Conservation (phyloP, 2,329 filamentous ascomycete genomes). For the Colletotrichum sp. region DNA sequence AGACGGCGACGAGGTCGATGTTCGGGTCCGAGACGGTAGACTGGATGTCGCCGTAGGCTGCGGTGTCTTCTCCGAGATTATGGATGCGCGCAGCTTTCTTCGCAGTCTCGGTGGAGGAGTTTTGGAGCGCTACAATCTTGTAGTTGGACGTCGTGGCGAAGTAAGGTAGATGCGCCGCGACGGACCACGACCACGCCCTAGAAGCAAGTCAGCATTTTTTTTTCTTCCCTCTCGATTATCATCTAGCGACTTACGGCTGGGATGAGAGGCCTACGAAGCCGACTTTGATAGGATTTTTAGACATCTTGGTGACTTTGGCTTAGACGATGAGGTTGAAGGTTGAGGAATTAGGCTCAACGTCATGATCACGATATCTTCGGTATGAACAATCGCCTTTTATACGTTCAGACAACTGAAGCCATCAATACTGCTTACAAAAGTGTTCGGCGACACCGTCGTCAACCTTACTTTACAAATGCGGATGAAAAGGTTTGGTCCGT, state of each 20-base stretch:
- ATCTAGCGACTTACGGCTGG: neutral
- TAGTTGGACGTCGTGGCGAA: neutral
- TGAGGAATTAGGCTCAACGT: accelerated
- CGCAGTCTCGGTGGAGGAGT: neutral
- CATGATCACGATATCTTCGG: neutral
- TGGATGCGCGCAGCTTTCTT: neutral
- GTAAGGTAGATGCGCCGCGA: neutral
- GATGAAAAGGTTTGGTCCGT: neutral
- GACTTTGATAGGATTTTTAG: neutral
- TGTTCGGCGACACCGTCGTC: neutral
- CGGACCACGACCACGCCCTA: neutral
- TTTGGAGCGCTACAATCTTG: neutral
- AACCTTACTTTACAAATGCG: neutral
- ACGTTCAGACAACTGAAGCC: neutral
- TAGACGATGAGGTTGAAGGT: neutral
- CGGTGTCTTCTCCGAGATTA: neutral
- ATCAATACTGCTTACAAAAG: neutral
- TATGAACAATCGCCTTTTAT: neutral
- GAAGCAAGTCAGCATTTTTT: neutral
- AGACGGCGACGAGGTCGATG: neutral
- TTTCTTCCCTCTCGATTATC: accelerated
- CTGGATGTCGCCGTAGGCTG: neutral
- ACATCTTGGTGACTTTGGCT: neutral
- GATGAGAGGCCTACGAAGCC: neutral
- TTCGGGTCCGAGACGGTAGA: neutral